Evolutionary conservation across 352 stramenopile species (phyloP).

Genomic region (Aphanomyces euteiches): DNA sequence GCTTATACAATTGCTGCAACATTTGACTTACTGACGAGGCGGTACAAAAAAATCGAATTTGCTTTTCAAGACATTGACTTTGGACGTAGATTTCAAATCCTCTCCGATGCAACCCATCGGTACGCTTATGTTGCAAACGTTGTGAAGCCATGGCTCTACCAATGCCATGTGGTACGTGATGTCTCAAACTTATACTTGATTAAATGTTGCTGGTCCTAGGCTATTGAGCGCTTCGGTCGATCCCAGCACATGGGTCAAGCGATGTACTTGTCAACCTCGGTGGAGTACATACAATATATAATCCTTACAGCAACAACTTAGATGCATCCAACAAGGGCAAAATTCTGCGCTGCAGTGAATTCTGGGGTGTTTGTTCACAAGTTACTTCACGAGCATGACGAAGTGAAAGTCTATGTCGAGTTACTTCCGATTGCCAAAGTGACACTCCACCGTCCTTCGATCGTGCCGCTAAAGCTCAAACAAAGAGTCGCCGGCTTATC

Average conservation of each 20-base stretch:
- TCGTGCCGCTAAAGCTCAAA: slow-evolving; percentile 20
- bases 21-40: slow-evolving; percentile 7
- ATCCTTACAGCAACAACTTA: background rate
- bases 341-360: slow-evolving; percentile 18
- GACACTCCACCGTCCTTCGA: background rate
- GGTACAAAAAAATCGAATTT: background rate
- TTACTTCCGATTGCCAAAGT: slow-evolving; percentile 27
- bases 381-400: slow-evolving; percentile 8
- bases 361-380: slow-evolving; percentile 4
- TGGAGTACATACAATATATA: background rate
- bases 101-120: slow-evolving; percentile 21
- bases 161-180: slow-evolving; percentile 11
- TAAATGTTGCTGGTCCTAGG: background rate
- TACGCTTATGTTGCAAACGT: slow-evolving; percentile 24
- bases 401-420: slow-evolving; percentile 19
- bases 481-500: slow-evolving; percentile 3
- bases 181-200: background rate
- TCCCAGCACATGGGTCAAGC: background rate
- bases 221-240: background rate
- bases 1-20: slow-evolving; percentile 22
- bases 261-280: background rate
- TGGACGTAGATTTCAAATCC: slow-evolving; percentile 20
- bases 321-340: slow-evolving; percentile 8
- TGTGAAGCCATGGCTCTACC: slow-evolving; percentile 23
- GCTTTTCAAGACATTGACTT: background rate